These are phyloP conservation scores for Apiospora sp. DNA, from an alignment of 2,329 filamentous ascomycete species.

Conservation along the genomic window DNA sequence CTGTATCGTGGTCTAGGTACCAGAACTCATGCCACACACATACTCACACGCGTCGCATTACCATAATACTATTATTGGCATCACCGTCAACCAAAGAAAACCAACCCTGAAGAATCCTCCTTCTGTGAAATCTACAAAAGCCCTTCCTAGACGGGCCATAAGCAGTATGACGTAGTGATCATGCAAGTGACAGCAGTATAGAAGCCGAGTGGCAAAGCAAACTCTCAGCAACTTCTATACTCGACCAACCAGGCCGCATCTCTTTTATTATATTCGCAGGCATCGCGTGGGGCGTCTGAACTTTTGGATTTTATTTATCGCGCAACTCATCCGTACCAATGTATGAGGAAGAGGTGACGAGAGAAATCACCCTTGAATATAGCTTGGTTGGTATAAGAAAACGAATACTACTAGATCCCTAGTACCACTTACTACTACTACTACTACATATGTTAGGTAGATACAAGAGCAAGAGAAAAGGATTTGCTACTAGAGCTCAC, in stretches of 20 bases:
- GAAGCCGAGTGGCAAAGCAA: slow-evolving; percentile 2
- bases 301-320: neutral
- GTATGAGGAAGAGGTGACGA: neutral
- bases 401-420: neutral
- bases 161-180: slow-evolving; percentile 12
- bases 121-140: neutral
- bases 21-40: neutral
- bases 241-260: neutral
- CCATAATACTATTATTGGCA: slow-evolving; percentile 5
- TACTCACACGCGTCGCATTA: neutral
- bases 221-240: slow-evolving; percentile 2
- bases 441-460: neutral
- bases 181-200: slow-evolving; percentile 12
- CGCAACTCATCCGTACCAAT: neutral
- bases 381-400: neutral
- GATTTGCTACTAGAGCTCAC: neutral
- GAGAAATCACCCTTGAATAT: neutral
- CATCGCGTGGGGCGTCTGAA: neutral
- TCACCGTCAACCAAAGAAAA: neutral
- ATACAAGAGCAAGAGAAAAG: neutral
- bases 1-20: neutral
- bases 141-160: neutral
- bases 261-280: neutral
- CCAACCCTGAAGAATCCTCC: neutral
- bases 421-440: neutral